Base-by-base conservation (phyloP, 495 filamentous ascomycete genomes). In the Pseudoneurospora amorphoporcata region DNA sequence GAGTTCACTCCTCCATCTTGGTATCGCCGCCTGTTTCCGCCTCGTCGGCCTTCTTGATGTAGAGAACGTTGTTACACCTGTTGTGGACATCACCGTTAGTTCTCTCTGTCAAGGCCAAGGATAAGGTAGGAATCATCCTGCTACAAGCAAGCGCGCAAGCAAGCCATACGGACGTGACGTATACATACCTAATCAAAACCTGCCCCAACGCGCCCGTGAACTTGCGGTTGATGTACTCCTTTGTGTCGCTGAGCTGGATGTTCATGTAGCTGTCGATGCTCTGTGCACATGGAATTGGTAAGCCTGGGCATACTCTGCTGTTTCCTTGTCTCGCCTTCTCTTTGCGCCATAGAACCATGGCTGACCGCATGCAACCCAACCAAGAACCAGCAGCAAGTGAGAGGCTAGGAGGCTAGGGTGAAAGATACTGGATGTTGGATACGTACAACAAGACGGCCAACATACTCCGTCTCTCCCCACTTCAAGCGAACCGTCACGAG, bases 241-340 rank as follows among this genome's bases (percentile, higher is more conserved):
- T 92, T 68, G 95, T 93, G 77, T 90, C 89, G 77, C 87, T 87
- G 70, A 99, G 87, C 82, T 98, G 92, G 74, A 99, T 89, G 84
- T 99, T 99, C 94, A 99, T 97, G 88, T 98, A 99, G 77, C 91
- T 94, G 84, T 99, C 95, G 75, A 97, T 92, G 83, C 78, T 80
- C 79, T 80, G 70, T 58, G 6, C 19, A 38, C 4, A 40, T 61
- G 41, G 41, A 39, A 68, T 69, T 39, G 14, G 35, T 69, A 6
- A 72, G 45, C 37, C 4, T 16, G 19, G 47, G 3, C 10, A 23
- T 61, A 10, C 23, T 29, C 2, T 58, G 19, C 9, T 14, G 10
- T 14, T 58, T 47, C 8, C 39, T 8, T 42, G 12, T 42, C 10
- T 16, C 40, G 12, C 2, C 2, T 12, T 42, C 40, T 12, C 40